phyloP scores from a whole-genome alignment of 768 basidiomycete species.

The Lyophyllum decastes region DNA sequence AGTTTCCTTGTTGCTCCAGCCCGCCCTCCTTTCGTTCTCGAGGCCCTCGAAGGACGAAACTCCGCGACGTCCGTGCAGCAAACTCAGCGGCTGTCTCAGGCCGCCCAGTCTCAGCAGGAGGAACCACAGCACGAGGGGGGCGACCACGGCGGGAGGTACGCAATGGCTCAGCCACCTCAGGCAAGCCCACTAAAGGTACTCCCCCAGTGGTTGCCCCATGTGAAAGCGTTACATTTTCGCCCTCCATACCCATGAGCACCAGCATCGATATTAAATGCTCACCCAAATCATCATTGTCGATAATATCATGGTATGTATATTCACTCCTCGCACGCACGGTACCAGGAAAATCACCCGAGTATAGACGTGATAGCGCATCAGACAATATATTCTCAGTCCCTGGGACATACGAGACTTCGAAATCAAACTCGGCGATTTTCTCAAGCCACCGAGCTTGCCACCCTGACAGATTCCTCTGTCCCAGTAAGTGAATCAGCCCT shows the following conservation, averaged over 20 bases:
- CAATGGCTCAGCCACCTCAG: background rate
- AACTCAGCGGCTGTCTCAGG: constrained; percentile 12
- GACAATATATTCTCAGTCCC: constrained; percentile 20
- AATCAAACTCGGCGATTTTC: constrained; percentile 15
- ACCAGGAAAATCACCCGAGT: constrained; percentile 10
- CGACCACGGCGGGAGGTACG: background rate
- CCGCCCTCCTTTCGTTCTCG: constrained; percentile 14
- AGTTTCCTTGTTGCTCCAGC: background rate
- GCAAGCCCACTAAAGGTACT: too few species aligned
- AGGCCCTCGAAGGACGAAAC: constrained; percentile 13
- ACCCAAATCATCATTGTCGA: background rate
- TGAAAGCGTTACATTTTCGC: background rate
- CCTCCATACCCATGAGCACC: constrained; percentile 17
- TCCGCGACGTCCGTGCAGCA: background rate
- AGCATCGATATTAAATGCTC: constrained; percentile 9
- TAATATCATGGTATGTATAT: constrained; percentile 13
- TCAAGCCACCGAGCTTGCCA: constrained; percentile 2
- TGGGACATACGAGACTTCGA: constrained; percentile 13
- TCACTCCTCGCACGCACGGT: constrained; percentile 16
- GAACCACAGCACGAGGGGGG: background rate
- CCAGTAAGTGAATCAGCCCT: constrained; percentile 1
- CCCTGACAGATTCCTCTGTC: constrained; percentile 1
- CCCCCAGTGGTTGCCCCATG: too few species aligned
- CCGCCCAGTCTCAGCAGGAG: background rate
- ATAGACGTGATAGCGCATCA: constrained; percentile 32